A percentile compares a stretch with the other conserved stretches of the same genome.
Evolutionary conservation across 1,284 basidiomycete genomes (phyloP).

Genomic region (Fomitopsis pinicola): DNA sequence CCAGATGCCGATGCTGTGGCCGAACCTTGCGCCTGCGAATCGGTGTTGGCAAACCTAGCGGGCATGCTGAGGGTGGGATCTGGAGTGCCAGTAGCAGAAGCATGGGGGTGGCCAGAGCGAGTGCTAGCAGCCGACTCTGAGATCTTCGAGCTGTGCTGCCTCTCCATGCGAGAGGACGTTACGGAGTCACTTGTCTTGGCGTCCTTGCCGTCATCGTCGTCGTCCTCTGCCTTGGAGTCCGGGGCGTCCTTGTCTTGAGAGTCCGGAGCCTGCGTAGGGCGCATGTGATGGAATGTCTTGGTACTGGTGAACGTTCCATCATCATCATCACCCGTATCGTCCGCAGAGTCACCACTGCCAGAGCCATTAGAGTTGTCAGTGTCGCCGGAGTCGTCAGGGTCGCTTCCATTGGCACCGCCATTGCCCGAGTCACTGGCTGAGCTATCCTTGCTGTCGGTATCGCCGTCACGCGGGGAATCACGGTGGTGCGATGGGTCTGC

Average conservation of each 20-base stretch:
- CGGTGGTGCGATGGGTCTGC: neutral
- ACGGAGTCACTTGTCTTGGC: neutral
- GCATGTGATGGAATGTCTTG: conserved; percentile 1
- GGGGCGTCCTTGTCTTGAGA: neutral
- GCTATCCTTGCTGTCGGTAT: neutral
- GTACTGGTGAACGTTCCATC: neutral
- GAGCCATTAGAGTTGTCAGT: neutral
- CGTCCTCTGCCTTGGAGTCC: neutral
- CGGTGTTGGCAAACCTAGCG: conserved; percentile 3
- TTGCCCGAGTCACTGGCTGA: neutral
- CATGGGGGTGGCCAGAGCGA: neutral
- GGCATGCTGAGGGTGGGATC: conserved; percentile 15
- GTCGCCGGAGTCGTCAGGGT: neutral
- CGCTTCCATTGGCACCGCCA: neutral
- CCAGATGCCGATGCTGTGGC: neutral
- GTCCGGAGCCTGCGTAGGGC: conserved; percentile 1
- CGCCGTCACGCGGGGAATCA: neutral
- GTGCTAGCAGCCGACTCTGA: neutral
- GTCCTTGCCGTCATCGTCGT: neutral
- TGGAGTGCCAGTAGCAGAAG: neutral
- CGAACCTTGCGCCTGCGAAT: neutral
- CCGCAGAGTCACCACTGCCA: neutral
- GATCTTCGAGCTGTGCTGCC: neutral
- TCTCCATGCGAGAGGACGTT: conserved; percentile 4
- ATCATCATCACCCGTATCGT: neutral